Evolutionary conservation across 371 early-diverging fungal genomes (phyloP).

Genomic region (Encephalitozoon intestinalis): DNA sequence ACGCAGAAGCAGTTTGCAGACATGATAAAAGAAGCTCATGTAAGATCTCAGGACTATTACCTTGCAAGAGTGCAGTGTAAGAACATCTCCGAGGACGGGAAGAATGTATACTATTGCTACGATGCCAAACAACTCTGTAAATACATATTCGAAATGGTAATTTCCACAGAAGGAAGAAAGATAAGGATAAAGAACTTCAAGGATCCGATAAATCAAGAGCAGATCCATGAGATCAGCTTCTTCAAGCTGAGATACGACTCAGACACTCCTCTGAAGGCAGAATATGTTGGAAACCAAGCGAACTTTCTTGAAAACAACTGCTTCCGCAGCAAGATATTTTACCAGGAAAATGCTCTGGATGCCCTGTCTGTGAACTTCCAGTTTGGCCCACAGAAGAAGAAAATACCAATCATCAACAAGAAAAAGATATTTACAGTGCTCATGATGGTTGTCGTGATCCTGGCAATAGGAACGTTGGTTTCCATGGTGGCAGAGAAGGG

Average conservation of each 20-base stretch:
- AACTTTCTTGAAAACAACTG: slow-evolving; percentile 59
- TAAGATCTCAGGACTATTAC: slow-evolving; percentile 52
- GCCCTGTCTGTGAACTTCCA: slow-evolving; percentile 61
- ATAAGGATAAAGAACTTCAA: slow-evolving; percentile 60
- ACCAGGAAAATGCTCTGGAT: slow-evolving; percentile 60
- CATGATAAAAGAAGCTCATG: slow-evolving; percentile 51
- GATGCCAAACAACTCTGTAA: slow-evolving; percentile 62
- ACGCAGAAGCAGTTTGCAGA: slow-evolving; percentile 61
- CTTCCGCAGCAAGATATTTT: slow-evolving; percentile 60
- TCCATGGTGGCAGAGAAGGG: slow-evolving; percentile 32
- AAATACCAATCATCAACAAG: slow-evolving; percentile 29
- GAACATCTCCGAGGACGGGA: background rate
- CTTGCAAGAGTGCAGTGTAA: slow-evolving; percentile 44
- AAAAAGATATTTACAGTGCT: slow-evolving; percentile 35
- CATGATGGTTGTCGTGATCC: slow-evolving; percentile 20
- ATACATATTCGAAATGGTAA: slow-evolving; percentile 62
- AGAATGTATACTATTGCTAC: slow-evolving; percentile 51
- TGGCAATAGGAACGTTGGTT: slow-evolving; percentile 21
- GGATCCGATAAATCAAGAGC: slow-evolving; percentile 57
- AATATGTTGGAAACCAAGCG: slow-evolving; percentile 59
- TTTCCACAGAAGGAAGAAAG: slow-evolving; percentile 60
- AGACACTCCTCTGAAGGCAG: slow-evolving; percentile 55
- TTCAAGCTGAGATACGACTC: slow-evolving; percentile 57
- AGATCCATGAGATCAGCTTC: slow-evolving; percentile 58
- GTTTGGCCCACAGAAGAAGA: slow-evolving; percentile 49